Conservation (phyloP, 2,329 filamentous ascomycete genomes). For the Fusarium pseudonygamai region DNA sequence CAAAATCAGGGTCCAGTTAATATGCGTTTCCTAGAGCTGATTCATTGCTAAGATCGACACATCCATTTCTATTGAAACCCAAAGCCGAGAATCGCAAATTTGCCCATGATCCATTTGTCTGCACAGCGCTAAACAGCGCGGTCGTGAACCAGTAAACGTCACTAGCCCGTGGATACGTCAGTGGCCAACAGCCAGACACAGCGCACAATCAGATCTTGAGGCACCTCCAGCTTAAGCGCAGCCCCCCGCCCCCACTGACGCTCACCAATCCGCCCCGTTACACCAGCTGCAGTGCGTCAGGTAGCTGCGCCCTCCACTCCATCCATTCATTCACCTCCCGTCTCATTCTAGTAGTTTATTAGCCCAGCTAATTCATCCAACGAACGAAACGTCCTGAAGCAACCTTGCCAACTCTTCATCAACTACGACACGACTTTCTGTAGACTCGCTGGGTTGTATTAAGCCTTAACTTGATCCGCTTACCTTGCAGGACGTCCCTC, state of each 20-base stretch:
- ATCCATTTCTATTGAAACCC: neutral
- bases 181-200: constrained; percentile 28
- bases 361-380: constrained; percentile 16
- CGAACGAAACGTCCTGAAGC: constrained; percentile 19
- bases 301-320: constrained; percentile 6
- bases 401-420: constrained; percentile 31
- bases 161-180: constrained; percentile 26
- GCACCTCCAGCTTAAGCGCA: constrained; percentile 23
- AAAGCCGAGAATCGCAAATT: constrained; percentile 2
- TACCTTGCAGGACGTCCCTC: neutral
- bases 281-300: neutral
- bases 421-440: constrained; percentile 33
- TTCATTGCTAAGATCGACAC: constrained; percentile 7
- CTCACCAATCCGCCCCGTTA: constrained; percentile 16
- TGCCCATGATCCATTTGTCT: constrained; percentile 10
- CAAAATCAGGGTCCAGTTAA: neutral
- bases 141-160: constrained; percentile 29
- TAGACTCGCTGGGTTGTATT: constrained; percentile 13
- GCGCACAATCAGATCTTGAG: constrained; percentile 9
- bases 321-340: neutral
- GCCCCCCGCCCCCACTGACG: constrained; percentile 31
- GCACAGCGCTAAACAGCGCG: constrained; percentile 26
- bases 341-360: neutral
- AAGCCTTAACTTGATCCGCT: constrained; percentile 14
- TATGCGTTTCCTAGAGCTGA: neutral